These are phyloP conservation scores for Gleditsia sinensis DNA, from an alignment of 306 rosid genomes.

Conservation along the genomic window DNA sequence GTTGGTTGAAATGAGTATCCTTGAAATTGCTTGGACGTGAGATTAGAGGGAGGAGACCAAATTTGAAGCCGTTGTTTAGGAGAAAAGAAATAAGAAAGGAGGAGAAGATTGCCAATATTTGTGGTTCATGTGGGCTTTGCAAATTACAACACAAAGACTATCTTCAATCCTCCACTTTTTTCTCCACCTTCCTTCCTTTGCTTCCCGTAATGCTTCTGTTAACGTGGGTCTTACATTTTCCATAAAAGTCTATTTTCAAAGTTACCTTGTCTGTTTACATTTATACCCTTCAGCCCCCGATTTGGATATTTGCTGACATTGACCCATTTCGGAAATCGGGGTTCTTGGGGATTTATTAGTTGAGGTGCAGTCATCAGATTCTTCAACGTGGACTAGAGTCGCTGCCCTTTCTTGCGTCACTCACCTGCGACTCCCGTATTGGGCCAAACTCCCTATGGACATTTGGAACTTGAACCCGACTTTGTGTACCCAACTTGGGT, in stretches of 20 bases:
- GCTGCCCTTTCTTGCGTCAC: conserved; percentile 35
- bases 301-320: background rate
- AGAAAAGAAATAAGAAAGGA: background rate
- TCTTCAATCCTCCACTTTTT: conserved; percentile 61
- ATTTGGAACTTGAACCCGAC: too few relatives aligned
- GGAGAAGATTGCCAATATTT: conserved; percentile 16
- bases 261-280: background rate
- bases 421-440: conserved; percentile 38
- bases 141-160: conserved; percentile 21
- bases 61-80: conserved; percentile 46
- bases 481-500: background rate
- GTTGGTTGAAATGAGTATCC: background rate
- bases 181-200: conserved; percentile 41
- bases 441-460: too few relatives aligned
- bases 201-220: background rate
- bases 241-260: background rate
- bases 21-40: conserved; percentile 13
- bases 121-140: conserved; percentile 46
- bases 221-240: conserved; percentile 21
- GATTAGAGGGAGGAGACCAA: conserved; percentile 27
- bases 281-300: background rate
- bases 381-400: conserved; percentile 2
- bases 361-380: conserved; percentile 42
- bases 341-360: conserved; percentile 6
- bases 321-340: conserved; percentile 26